Evolutionary conservation across 768 basidiomycete species (phyloP).

Genomic region (Lepiota venenata): DNA sequence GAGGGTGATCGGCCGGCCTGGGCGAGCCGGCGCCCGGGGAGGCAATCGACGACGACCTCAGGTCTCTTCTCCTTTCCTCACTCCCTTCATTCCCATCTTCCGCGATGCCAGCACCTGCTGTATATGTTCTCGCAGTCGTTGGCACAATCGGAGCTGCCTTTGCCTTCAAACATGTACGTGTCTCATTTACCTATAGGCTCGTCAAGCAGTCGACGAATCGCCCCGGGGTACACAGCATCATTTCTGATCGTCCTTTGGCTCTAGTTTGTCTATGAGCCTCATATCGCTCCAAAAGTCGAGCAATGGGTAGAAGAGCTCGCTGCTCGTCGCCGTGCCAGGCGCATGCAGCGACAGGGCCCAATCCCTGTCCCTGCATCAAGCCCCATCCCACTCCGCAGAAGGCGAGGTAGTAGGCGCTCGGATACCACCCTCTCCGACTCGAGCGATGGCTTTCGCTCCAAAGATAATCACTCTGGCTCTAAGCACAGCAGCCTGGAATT

Average conservation of each 20-base stretch:
- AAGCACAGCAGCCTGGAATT: constrained; percentile 36
- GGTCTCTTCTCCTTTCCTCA: background rate
- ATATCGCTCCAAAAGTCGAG: constrained; percentile 60
- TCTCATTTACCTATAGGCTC: background rate
- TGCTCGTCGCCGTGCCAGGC: constrained; percentile 28
- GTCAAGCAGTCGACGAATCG: background rate
- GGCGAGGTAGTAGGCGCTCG: constrained; percentile 23
- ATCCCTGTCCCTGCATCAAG: constrained; percentile 18
- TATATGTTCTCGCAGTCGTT: constrained; percentile 50
- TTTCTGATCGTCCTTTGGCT: constrained; percentile 12
- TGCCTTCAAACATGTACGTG: constrained; percentile 57
- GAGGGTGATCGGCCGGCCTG: background rate
- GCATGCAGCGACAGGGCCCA: constrained; percentile 21
- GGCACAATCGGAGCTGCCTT: constrained; percentile 46
- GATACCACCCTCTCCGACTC: constrained; percentile 14
- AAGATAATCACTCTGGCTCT: constrained; percentile 15
- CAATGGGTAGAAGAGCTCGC: constrained; percentile 39
- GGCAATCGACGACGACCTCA: background rate
- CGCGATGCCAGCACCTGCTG: constrained; percentile 37
- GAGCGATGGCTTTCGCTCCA: constrained; percentile 17
- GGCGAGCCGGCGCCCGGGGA: background rate
- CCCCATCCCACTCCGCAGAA: constrained; percentile 13
- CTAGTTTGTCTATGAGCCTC: constrained; percentile 69
- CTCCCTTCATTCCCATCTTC: background rate
- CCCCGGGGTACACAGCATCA: constrained; percentile 15